Conservation (phyloP, 495 filamentous ascomycete species). For the Melanomma pulvis-pyrius region DNA sequence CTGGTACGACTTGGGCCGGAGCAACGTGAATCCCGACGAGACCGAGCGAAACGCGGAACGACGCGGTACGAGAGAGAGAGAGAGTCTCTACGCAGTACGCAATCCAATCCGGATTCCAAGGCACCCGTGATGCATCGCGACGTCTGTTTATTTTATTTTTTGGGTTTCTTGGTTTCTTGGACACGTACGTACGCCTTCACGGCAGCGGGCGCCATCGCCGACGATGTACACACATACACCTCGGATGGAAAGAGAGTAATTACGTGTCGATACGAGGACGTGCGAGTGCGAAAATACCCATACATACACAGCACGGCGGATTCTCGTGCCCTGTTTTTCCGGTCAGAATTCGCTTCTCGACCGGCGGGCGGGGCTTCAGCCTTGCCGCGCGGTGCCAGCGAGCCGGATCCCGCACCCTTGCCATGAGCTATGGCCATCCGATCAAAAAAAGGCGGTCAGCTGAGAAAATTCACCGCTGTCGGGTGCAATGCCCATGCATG, state of each 20-base stretch:
- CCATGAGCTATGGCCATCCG: not conserved
- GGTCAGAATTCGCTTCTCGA: not conserved
- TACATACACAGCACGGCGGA: not conserved
- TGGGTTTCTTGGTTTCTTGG: not conserved
- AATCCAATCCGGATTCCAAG: not conserved
- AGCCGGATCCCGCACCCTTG: not conserved
- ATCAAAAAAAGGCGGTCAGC: slow-evolving; percentile 18
- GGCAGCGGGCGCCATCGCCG: no score
- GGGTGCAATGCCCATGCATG: not conserved
- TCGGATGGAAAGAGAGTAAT: no score
- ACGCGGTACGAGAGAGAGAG: not conserved
- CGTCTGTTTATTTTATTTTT: not conserved
- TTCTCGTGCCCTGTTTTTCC: not conserved
- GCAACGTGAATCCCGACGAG: not conserved
- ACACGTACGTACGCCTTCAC: not conserved
- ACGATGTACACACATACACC: no score
- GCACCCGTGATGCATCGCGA: not conserved
- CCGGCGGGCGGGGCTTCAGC: not conserved
- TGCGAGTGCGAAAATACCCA: not conserved
- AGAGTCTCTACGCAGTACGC: not conserved
- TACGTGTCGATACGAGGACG: no score
- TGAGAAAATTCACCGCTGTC: not conserved
- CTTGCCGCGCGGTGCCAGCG: slow-evolving; percentile 2
- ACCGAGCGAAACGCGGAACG: not conserved
- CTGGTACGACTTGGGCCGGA: not conserved